These are phyloP conservation scores for Penicillium ucsense DNA, from an alignment of 495 filamentous ascomycete species.

Conservation along the genomic window DNA sequence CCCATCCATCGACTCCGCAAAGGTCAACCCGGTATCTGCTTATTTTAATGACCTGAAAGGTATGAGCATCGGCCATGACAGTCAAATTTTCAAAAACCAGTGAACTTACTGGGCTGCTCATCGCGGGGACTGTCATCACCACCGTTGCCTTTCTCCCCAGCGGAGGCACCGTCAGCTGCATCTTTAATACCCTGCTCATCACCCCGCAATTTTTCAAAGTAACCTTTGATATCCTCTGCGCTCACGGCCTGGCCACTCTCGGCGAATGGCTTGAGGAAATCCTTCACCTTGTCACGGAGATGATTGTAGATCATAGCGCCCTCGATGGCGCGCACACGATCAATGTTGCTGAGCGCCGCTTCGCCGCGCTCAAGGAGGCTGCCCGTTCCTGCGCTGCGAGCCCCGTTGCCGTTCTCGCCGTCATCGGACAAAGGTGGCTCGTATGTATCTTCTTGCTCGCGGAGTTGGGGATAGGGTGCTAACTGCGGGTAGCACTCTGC, in stretches of 20 bases:
- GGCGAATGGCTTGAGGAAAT: conserved; percentile 85
- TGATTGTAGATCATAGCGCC: conserved; percentile 97
- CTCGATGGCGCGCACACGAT: conserved; percentile 87
- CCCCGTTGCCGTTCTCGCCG: conserved; percentile 28
- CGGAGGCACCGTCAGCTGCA: conserved; percentile 29
- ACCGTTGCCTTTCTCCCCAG: conserved; percentile 9
- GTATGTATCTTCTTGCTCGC: conserved; percentile 89
- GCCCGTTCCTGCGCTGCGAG: conserved; percentile 50
- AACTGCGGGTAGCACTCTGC: conserved; percentile 67
- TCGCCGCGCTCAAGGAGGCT: conserved; percentile 85
- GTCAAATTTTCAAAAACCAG: not conserved
- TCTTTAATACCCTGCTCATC: conserved; percentile 56
- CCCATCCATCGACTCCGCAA: too few species aligned
- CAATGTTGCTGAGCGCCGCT: conserved; percentile 77
- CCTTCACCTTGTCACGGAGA: conserved; percentile 86
- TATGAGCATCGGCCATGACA: not conserved
- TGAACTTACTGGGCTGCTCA: conserved; percentile 32
- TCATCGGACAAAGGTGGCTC: conserved; percentile 72
- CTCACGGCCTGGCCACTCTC: conserved; percentile 77
- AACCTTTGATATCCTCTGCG: conserved; percentile 89
- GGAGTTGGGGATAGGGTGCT: conserved; percentile 58
- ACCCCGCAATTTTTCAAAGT: conserved; percentile 88
- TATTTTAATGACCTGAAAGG: too few species aligned
- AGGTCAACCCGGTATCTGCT: too few species aligned
- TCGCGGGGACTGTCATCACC: conserved; percentile 14